A percentile compares a stretch with the other conserved stretches of the same genome.
These are phyloP conservation scores for Ogataea pini DNA, from an alignment of 805 yeast species.

Conservation along the genomic window DNA sequence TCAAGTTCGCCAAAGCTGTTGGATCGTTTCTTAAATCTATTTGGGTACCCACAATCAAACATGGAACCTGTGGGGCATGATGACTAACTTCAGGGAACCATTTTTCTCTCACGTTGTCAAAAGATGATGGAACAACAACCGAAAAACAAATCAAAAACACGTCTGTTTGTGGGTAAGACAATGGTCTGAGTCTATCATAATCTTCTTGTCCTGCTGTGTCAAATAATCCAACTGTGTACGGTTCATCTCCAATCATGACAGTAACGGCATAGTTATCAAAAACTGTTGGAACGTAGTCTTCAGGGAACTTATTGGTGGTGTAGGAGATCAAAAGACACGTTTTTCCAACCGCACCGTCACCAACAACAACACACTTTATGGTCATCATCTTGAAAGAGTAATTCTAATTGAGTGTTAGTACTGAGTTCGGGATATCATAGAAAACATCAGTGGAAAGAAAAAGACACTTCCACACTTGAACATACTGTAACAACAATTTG, in stretches of 20 bases:
- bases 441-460: too few species aligned
- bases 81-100: constrained; percentile 98
- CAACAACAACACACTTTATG: constrained; percentile 96
- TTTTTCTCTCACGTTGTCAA: constrained; percentile 96
- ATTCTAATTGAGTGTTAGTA: too few species aligned
- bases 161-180: constrained; percentile 96
- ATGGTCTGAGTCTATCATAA: constrained; percentile 94
- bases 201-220: constrained; percentile 99
- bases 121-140: constrained; percentile 94
- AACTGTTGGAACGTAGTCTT: constrained; percentile 98
- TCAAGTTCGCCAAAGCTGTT: constrained; percentile 82
- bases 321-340: constrained; percentile 94
- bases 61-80: constrained; percentile 96
- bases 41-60: constrained; percentile 96
- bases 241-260: constrained; percentile 96
- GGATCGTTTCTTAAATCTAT: constrained; percentile 93
- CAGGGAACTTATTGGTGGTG: constrained; percentile 96
- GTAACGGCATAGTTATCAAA: constrained; percentile 94
- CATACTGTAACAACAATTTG: constrained; percentile 1
- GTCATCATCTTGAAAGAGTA: constrained; percentile 45
- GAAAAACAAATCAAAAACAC: constrained; percentile 95
- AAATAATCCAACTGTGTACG: constrained; percentile 93
- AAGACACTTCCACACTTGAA: neutral
- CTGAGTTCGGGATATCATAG: too few species aligned
- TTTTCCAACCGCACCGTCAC: constrained; percentile 99